Evolutionary conservation across 768 basidiomycete species (phyloP).

Genomic region (Russula emetica): DNA sequence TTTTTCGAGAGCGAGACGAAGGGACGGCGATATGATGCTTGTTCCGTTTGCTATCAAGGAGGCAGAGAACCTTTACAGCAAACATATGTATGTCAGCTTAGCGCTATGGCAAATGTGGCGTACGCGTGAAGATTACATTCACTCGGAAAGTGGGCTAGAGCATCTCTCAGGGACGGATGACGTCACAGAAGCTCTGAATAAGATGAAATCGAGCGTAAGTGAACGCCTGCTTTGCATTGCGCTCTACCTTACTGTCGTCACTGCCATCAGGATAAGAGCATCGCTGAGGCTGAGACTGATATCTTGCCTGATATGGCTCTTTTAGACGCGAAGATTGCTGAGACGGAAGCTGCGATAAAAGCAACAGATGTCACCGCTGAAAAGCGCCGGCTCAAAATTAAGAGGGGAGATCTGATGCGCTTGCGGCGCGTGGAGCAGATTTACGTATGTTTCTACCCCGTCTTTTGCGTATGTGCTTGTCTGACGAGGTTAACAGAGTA

Average conservation of each 20-base stretch:
- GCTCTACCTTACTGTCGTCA: constrained; percentile 3
- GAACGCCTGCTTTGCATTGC: not conserved
- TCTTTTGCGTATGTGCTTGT: constrained; percentile 3
- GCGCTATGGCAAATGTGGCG: constrained; percentile 93
- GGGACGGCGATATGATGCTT: constrained; percentile 53
- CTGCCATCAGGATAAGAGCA: constrained; percentile 19
- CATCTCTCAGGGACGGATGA: constrained; percentile 66
- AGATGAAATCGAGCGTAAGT: constrained; percentile 33
- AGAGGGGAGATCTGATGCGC: constrained; percentile 77
- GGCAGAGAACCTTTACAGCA: constrained; percentile 84
- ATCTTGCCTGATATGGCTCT: constrained; percentile 68
- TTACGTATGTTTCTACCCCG: constrained; percentile 57
- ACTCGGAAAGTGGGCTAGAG: constrained; percentile 86
- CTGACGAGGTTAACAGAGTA: constrained; percentile 48
- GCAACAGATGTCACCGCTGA: constrained; percentile 50
- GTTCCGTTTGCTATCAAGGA: constrained; percentile 96
- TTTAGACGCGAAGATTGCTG: constrained; percentile 69
- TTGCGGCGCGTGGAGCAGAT: constrained; percentile 88
- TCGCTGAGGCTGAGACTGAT: constrained; percentile 50
- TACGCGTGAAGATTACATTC: constrained; percentile 92
- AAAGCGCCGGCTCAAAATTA: constrained; percentile 58
- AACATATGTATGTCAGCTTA: constrained; percentile 86
- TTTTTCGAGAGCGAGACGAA: constrained; percentile 65
- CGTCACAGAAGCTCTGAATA: constrained; percentile 43
- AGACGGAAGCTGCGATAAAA: constrained; percentile 50